Conservation (phyloP, 1,139 yeast genomes). For the Geotrichum siamense region DNA sequence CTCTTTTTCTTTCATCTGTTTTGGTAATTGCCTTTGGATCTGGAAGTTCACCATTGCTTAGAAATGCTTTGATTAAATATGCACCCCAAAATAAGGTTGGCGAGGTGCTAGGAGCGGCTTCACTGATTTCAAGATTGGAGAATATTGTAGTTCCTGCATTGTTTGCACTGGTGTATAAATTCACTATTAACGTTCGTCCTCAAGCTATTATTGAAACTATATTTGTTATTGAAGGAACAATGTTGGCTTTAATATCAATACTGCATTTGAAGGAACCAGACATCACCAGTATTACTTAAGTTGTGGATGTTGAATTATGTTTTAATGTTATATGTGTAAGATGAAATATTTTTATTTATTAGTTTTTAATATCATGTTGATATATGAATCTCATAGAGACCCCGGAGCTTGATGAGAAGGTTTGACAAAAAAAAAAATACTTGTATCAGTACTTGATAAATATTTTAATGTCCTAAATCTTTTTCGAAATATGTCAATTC, state of each 20-base stretch:
- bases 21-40: slow-evolving; percentile 38
- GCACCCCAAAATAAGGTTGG: slow-evolving; percentile 34
- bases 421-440: too few relatives aligned
- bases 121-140: slow-evolving; percentile 27
- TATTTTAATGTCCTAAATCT: too few relatives aligned
- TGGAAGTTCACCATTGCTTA: slow-evolving; percentile 40
- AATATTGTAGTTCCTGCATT: slow-evolving; percentile 29
- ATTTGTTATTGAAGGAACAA: slow-evolving; percentile 22
- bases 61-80: slow-evolving; percentile 47
- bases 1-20: slow-evolving; percentile 40
- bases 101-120: slow-evolving; percentile 32
- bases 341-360: too few relatives aligned
- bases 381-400: too few relatives aligned
- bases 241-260: slow-evolving; percentile 18
- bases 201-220: slow-evolving; percentile 25
- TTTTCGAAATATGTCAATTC: too few relatives aligned
- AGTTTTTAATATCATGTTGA: too few relatives aligned
- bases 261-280: slow-evolving; percentile 12
- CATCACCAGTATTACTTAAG: not conserved
- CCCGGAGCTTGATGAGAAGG: too few relatives aligned
- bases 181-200: slow-evolving; percentile 30
- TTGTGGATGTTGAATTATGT: too few relatives aligned
- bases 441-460: too few relatives aligned
- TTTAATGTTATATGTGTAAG: too few relatives aligned
- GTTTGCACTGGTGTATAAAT: slow-evolving; percentile 27